Evolutionary conservation across 768 basidiomycete species (phyloP).

Genomic region (Daedaleopsis nitida): DNA sequence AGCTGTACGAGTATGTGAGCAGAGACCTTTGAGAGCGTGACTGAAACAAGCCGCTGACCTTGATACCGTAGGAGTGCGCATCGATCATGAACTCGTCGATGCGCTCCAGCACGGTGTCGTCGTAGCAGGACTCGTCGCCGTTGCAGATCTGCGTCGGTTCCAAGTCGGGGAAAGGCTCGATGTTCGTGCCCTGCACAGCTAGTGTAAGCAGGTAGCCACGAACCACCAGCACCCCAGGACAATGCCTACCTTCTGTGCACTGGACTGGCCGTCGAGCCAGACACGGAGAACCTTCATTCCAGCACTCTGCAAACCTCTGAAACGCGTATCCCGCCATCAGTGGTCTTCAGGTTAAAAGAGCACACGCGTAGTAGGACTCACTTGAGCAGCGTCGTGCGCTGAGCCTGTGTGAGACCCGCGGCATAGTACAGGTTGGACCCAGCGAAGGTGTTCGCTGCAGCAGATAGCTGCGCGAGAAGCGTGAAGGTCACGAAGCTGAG

Average conservation of each 20-base stretch:
- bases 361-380: background rate
- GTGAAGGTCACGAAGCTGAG: too few species aligned
- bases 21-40: background rate
- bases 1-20: slow-evolving; percentile 3
- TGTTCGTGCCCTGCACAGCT: slow-evolving; percentile 24
- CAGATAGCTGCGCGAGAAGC: background rate
- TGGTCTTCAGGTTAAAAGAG: background rate
- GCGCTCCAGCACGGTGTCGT: slow-evolving; percentile 37
- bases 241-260: slow-evolving; percentile 19
- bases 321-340: background rate
- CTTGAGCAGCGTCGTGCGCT: slow-evolving; percentile 23
- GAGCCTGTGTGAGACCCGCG: slow-evolving; percentile 21
- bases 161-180: slow-evolving; percentile 34
- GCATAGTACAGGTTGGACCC: slow-evolving; percentile 31
- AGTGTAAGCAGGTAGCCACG: background rate
- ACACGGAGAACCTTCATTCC: slow-evolving; percentile 29
- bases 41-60: slow-evolving; percentile 14
- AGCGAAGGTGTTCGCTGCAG: slow-evolving; percentile 23
- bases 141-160: slow-evolving; percentile 37
- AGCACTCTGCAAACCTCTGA: slow-evolving; percentile 25
- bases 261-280: slow-evolving; percentile 27
- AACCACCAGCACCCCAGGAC: too few species aligned
- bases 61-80: slow-evolving; percentile 35
- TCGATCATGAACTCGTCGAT: slow-evolving; percentile 44
- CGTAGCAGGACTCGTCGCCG: slow-evolving; percentile 30